Evolutionary conservation across 2,329 filamentous ascomycete genomes (phyloP), one percentile per base, ranked within the genome.

Genomic region (Fusarium tricinctum): DNA sequence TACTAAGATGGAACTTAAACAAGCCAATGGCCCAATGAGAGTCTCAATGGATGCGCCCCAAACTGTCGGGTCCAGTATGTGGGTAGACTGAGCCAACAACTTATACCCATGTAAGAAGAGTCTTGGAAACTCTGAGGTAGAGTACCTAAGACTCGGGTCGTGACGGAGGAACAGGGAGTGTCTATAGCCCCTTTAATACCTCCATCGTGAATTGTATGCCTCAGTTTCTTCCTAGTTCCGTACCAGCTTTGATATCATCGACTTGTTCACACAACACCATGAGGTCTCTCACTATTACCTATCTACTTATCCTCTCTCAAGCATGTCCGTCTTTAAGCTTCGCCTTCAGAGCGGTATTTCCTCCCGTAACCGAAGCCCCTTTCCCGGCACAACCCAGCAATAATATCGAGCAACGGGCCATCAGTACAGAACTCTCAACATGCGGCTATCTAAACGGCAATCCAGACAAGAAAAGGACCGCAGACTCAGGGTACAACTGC

Each of bases 391-490:
- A 45, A 8, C 22, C 32, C 10, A 48, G 32, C 12, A 38, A 17
- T 4, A 10, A 44, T 9, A 38, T 69, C 5, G 42, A 47, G 30
- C 49, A 20, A 30, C 47, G 54, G 12, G 68, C 49, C n/a, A 55
- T 68, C 4, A 62, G 42, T 26, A 72, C 72, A 13, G 64, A 70
- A 45, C 60, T 73, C 22, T 73, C 73, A 5, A 75, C 74, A 5
- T 78, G 79, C 39, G 74, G 78, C 17, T 79, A 75, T 38, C 23
- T 70, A 1, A 54, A 75, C n/a, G 79, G 79, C 8, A 69, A 82
- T 22, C 63, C 73, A 1, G 45, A 66, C 2, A 59, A 61, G 14
- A 52, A 70, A 3, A 72, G 79, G 15, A 78, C 77, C 0, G 79
- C 80, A 1, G 67, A 76, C 7, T 35, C 63, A 0, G 80, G 78